Conservation (phyloP, 2,329 filamentous ascomycete species). For the Sclerotinia trifoliorum region DNA sequence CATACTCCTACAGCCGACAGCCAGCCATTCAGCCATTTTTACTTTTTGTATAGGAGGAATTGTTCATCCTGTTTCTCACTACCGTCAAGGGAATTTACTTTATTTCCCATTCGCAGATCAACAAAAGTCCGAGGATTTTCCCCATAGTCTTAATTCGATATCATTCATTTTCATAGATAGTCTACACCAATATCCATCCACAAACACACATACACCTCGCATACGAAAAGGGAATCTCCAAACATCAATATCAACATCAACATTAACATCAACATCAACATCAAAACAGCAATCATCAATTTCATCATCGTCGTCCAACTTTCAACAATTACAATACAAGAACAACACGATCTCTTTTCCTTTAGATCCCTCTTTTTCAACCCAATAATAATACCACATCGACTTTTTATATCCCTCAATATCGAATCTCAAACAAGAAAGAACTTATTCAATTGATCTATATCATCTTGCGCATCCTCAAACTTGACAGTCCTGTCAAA, state of each 20-base stretch:
- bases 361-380: background rate
- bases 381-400: background rate
- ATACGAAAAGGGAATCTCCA: background rate
- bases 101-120: background rate
- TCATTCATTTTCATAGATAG: constrained; percentile 12
- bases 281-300: background rate
- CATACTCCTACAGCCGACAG: too few relatives aligned
- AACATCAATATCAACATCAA: background rate
- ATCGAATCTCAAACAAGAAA: background rate
- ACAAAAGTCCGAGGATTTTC: background rate
- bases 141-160: background rate
- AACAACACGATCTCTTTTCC: background rate
- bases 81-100: background rate
- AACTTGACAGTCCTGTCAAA: constrained; percentile 11
- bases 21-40: background rate
- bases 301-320: background rate
- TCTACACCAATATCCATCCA: background rate
- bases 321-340: background rate
- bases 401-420: background rate
- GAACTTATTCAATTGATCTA: background rate
- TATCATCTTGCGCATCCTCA: background rate
- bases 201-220: too few relatives aligned
- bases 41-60: background rate
- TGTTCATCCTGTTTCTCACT: background rate
- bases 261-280: background rate